Base-by-base conservation (phyloP, 2,329 filamentous ascomycete genomes). In the Aspergillus brunneoviolaceus region DNA sequence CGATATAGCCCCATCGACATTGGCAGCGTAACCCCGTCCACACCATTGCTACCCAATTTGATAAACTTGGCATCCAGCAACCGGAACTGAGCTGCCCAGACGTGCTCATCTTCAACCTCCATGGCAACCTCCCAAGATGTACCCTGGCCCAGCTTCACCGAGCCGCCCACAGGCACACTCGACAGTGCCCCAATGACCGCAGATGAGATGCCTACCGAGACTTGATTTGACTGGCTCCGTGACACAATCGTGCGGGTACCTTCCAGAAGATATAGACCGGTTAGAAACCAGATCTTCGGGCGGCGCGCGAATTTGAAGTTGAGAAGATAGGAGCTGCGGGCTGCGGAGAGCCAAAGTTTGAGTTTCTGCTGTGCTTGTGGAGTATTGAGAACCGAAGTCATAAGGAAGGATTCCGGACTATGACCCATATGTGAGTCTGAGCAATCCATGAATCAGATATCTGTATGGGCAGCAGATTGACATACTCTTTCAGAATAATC, bases 61-160 rank as follows among this genome's bases (percentile, higher is more conserved):
- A 63, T 62, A 48, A 65, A 69, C 5, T 51, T 60, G 6, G 65
- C 67, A 58, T 70, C 67, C 4, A 70, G 27, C 19, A 70, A 49
- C 4, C 67, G 67, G 51, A 61, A 70, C 59, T 70, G 68, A 29
- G 65, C 68, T 19, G 68, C 68, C 68, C 68, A 70, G 10, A 70
- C 68, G 63, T 70, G 68, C 16, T 63, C 65, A 25, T 69, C 68
- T 29, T 64, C 48, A 31, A 69, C 61, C 19, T 68, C 64, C 66
- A 68, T 65, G 2, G 63, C 48, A 63, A 70, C 53, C 21, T 69
- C 62, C 68, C 68, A 70, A 23, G 60, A 56, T 14, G 58, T 64
- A 3, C 62, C 68, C 5, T 61, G 39, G 2, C 67, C 66, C 19
- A 69, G 48, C 29, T 59, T 67, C n/a, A 70, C 60, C 9, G 63